Evolutionary conservation across 441 rosid species (phyloP), one percentile per base, ranked within the genome.

Genomic region (Arabidopsis lyrata): DNA sequence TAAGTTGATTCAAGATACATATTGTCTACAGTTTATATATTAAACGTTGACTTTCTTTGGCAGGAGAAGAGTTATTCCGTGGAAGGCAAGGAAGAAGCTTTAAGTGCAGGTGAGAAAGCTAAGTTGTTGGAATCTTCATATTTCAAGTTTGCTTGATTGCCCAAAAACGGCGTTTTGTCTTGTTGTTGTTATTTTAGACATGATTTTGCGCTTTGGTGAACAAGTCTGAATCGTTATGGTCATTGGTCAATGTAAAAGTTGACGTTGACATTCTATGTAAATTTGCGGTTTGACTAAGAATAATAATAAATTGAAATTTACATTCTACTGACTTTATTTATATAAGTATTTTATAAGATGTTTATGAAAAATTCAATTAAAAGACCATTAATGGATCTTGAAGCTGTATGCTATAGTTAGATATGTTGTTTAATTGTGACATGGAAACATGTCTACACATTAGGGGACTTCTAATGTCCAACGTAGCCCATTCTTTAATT

Each of bases 11-110:
- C 11, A 59, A 1, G 35, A 22, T 9, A 15, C 6, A 41, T 62
- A 3, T 58, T 41, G 44, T 22, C 2, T 24, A 18, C 35, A 3
- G 18, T 45, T 45, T 47, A 16, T 55, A 41, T n/a, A n/a, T n/a
- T n/a, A 55, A 45, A 52, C 42, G 38, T 49, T 39, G 54, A 66
- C 18, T 9, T 59, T 55, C 50, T 53, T 3, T 45, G 66, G 27
- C 85, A 92, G 97, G 93, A 89, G 76, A 81, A 79, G 69, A 85
- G 87, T 44, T 87, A 88, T 55, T 56, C 55, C 29, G 76, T 82
- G 77, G 71, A 72, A 5, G 85, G 89, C 53, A 84, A 75, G 67
- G 59, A 63, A n/a, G 60, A 87, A 79, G 88, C 91, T 1, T 61
- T 29, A 13, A 66, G 15, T 47, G 81, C 65, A 0, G 71, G 82